Evolutionary conservation across 129 eudicot species (phyloP), one percentile per base, ranked within the genome.

Genomic region (Chrysanthemum seticuspe): DNA sequence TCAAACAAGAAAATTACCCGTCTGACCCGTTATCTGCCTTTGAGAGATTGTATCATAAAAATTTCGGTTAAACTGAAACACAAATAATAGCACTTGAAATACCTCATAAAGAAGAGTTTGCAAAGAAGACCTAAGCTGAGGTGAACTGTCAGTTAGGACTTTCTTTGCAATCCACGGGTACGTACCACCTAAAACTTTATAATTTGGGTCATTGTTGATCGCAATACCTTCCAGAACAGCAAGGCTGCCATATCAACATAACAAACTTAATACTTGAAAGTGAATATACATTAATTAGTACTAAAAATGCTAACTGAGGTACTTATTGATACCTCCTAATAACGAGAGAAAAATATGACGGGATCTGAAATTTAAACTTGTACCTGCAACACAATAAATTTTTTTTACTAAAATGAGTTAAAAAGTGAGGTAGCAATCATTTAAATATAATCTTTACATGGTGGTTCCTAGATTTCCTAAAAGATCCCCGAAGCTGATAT

Each of bases 141-240:
- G 96, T 50, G 99, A 95, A 74, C 85, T 85, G 81, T 85, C 96
- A 47, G 86, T 90, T 60, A 95, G 88, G 60, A 95, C 97, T 78
- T 95, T 95, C 68, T 86, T 81, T 71, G 99, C 99, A 78, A 95
- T 95, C 96, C 96, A 95, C 55, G 99, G 99, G 80, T 90, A 95
- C n/a, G 99, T 87, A 75, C 94, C 87, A 31, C 99, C 99, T 85
- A 95, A 79, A 63, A 95, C 99, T 78, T 95, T 95, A 86, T 95
- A 95, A 78, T 91, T 80, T 59, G 97, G 99, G 70, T 95, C 81
- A 55, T 76, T 74, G 84, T 84, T 82, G 72, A 90, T 78, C 5
- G 99, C 99, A 71, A 95, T 87, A 57, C 99, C 99, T 88, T 91
- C 97, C 80, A 95, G 74, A 78, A 95, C 99, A 74, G 99, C 99